These are phyloP conservation scores for Letharia lupina DNA, from an alignment of 495 filamentous ascomycete genomes.

Conservation along the genomic window DNA sequence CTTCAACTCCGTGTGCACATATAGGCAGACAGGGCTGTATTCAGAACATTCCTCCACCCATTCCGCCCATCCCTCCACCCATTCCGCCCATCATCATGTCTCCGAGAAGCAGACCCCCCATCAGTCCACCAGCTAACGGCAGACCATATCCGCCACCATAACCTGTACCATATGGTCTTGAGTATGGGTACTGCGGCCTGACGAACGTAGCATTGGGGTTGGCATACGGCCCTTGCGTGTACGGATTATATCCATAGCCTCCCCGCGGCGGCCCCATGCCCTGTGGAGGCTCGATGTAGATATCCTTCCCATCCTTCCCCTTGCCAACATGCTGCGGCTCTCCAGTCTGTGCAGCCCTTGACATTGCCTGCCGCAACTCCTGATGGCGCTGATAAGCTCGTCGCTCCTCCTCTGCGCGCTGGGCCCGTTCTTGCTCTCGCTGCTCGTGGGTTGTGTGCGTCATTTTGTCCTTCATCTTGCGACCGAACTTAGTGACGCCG, in stretches of 20 bases:
- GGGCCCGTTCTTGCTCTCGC: constrained; percentile 31
- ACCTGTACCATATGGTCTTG: constrained; percentile 35
- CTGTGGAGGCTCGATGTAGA: constrained; percentile 40
- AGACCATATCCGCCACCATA: constrained; percentile 38
- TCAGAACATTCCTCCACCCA: constrained; percentile 16
- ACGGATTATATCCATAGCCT: constrained; percentile 37
- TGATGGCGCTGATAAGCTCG: constrained; percentile 34
- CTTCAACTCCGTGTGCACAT: not conserved
- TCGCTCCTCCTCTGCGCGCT: constrained; percentile 35
- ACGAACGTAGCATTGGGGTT: constrained; percentile 38
- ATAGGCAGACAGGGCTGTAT: not conserved
- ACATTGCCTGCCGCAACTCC: constrained; percentile 34
- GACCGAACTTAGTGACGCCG: constrained; percentile 33
- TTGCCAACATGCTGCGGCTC: constrained; percentile 40
- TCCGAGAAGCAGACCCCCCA: constrained; percentile 37
- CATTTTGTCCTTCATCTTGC: constrained; percentile 41
- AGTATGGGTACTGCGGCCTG: constrained; percentile 37
- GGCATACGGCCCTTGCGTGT: constrained; percentile 31
- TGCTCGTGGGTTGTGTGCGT: constrained; percentile 39
- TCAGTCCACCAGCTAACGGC: constrained; percentile 33
- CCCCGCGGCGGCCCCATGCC: constrained; percentile 19
- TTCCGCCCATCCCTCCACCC: constrained; percentile 15
- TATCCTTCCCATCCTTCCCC: constrained; percentile 37
- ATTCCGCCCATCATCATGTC: constrained; percentile 17
- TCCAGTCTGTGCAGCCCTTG: constrained; percentile 34